Evolutionary conservation across 2,329 filamentous ascomycete genomes (phyloP).

Genomic region (Endocalyx cinctus): DNA sequence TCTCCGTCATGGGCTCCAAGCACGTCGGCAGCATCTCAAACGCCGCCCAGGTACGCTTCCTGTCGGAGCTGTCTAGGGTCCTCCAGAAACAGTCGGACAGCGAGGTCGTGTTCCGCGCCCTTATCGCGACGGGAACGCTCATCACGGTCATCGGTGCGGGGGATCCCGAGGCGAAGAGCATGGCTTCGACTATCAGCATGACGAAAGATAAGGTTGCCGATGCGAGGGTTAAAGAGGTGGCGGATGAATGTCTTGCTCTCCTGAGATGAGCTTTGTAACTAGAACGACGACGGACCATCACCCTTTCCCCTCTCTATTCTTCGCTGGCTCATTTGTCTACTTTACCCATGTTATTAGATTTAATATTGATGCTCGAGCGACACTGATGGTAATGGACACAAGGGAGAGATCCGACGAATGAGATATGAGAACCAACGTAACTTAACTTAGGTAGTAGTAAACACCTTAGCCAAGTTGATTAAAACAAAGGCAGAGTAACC

Average conservation of each 20-base stretch:
- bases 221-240: conserved; percentile 42
- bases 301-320: too few species aligned
- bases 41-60: conserved; percentile 44
- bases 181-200: conserved; percentile 38
- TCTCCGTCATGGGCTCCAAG: conserved; percentile 64
- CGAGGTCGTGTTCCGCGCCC: conserved; percentile 76
- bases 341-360: too few species aligned
- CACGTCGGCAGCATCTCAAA: conserved; percentile 24
- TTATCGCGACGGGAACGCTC: conserved; percentile 81
- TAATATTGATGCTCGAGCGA: too few species aligned
- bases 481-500: too few species aligned
- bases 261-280: conserved; percentile 16
- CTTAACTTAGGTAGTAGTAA: too few species aligned
- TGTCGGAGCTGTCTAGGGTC: conserved; percentile 59
- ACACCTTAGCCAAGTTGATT: too few species aligned
- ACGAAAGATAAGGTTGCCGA: conserved; percentile 43
- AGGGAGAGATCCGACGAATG: too few species aligned
- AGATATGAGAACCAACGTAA: too few species aligned
- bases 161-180: conserved; percentile 35
- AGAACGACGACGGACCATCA: neutral
- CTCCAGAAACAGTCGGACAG: conserved; percentile 66
- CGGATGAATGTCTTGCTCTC: conserved; percentile 40
- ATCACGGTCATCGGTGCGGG: conserved; percentile 51
- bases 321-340: too few species aligned
- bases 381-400: too few species aligned